Evolutionary conservation across 768 basidiomycete genomes (phyloP).

Genomic region (Dendrothele bispora): DNA sequence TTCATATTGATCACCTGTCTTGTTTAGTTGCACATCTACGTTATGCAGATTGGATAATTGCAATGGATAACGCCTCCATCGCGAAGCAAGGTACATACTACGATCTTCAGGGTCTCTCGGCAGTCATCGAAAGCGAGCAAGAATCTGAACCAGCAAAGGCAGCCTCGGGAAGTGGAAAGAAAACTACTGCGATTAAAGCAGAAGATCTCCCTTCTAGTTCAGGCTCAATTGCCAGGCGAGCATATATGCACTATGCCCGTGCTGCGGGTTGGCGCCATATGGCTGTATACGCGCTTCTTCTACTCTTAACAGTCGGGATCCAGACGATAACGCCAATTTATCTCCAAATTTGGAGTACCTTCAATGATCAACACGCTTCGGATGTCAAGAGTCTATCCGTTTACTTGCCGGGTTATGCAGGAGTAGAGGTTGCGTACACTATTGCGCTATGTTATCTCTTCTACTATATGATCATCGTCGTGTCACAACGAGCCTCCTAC

Average conservation of each 20-base stretch:
- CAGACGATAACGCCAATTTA: conserved; percentile 11
- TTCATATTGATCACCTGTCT: too few species aligned
- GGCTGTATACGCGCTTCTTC: conserved; percentile 5
- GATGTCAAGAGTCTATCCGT: not conserved
- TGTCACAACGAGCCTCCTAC: conserved; percentile 9
- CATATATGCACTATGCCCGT: conserved; percentile 12
- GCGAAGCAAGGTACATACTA: too few species aligned
- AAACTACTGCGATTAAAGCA: not conserved
- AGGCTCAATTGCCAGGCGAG: not conserved
- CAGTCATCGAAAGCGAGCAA: too few species aligned
- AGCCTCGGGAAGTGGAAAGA: too few species aligned
- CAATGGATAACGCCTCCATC: too few species aligned
- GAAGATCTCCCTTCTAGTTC: not conserved
- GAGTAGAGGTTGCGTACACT: conserved; percentile 9
- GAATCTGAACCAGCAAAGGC: too few species aligned
- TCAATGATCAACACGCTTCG: conserved; percentile 10
- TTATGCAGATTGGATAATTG: too few species aligned
- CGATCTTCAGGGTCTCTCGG: too few species aligned
- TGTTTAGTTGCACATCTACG: too few species aligned
- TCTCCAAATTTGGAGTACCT: conserved; percentile 13
- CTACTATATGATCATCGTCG: conserved; percentile 12
- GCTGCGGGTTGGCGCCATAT: conserved; percentile 9
- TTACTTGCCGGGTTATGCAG: conserved; percentile 7
- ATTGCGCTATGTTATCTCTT: conserved; percentile 9
- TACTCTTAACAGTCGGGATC: conserved; percentile 10